These are phyloP conservation scores for Entomortierella lignicola DNA, from an alignment of 192 early-diverging fungal genomes.

Conservation along the genomic window DNA sequence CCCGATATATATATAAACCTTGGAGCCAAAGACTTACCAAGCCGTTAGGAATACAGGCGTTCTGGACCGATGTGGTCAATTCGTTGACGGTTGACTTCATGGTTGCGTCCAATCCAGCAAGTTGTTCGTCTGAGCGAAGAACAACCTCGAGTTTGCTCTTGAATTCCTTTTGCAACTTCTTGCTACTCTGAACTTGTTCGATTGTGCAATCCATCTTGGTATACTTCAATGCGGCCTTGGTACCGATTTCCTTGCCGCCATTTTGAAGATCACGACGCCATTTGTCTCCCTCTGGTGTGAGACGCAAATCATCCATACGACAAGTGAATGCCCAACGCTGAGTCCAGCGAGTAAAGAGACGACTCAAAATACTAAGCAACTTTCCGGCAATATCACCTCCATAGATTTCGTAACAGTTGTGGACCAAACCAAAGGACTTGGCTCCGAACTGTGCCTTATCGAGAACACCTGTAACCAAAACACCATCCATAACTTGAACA, in stretches of 20 bases:
- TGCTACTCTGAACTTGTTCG: conserved; percentile 30
- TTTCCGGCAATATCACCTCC: conserved; percentile 89
- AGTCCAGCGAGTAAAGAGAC: conserved; percentile 90
- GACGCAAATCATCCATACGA: conserved; percentile 97
- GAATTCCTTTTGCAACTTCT: conserved; percentile 66
- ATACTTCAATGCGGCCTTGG: conserved; percentile 78
- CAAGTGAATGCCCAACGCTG: conserved; percentile 94
- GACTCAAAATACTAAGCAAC: conserved; percentile 89
- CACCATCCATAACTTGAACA: conserved; percentile 89
- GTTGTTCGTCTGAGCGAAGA: conserved; percentile 82
- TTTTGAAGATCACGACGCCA: conserved; percentile 80
- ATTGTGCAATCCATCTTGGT: conserved; percentile 66
- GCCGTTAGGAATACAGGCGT: conserved; percentile 77
- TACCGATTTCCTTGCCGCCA: conserved; percentile 70
- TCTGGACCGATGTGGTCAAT: conserved; percentile 83
- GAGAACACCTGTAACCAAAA: conserved; percentile 91
- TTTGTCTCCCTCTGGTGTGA: conserved; percentile 85
- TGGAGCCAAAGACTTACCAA: conserved; percentile 54
- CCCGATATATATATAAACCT: too few relatives aligned
- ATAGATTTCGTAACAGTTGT: conserved; percentile 96
- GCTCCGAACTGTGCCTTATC: conserved; percentile 99
- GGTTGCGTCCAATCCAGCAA: conserved; percentile 89
- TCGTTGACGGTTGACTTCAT: conserved; percentile 88
- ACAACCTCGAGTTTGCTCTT: conserved; percentile 86
- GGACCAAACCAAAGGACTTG: conserved; percentile 90